These are phyloP conservation scores for Mrakia hoshinonis DNA, from an alignment of 768 basidiomycete species.

Conservation along the genomic window DNA sequence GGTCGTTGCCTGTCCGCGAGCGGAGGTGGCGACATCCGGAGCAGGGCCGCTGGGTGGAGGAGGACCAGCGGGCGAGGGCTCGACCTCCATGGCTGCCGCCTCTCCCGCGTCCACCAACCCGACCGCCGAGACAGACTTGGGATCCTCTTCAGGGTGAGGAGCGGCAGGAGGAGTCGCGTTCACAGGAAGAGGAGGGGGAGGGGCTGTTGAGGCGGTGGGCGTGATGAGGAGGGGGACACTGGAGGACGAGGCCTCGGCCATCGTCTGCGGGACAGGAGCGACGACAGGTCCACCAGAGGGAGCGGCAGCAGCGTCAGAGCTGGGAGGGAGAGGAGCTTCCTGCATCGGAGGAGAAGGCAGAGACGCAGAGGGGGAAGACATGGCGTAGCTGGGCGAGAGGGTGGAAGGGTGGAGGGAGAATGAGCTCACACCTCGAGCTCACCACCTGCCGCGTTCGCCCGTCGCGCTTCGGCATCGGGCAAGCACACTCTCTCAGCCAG, in stretches of 20 bases:
- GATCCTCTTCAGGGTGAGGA: not conserved
- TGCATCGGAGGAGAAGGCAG: not conserved
- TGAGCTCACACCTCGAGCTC: not conserved
- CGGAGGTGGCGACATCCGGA: too few species aligned
- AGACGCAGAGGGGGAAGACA: not conserved
- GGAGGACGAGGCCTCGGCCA: not conserved
- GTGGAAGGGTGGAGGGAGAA: not conserved
- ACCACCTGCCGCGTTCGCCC: too few species aligned
- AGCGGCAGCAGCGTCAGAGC: not conserved
- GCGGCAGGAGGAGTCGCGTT: not conserved
- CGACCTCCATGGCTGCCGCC: not conserved
- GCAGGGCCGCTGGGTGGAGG: too few species aligned
- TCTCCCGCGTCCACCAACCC: not conserved
- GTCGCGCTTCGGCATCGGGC: too few species aligned
- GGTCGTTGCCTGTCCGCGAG: too few species aligned
- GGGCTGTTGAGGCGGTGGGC: not conserved
- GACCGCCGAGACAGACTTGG: not conserved
- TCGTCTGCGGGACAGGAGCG: not conserved
- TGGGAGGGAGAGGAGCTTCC: not conserved
- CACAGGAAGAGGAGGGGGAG: not conserved
- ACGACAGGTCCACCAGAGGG: not conserved
- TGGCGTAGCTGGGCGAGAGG: not conserved
- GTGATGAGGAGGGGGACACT: slow-evolving; percentile 6
- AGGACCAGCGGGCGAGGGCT: not conserved
- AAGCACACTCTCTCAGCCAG: too few species aligned